Percentiles rank a stretch among this genome's conserved stretches.
Evolutionary conservation across 352 stramenopile genomes (phyloP).

Genomic region (Phytophthora chlamydospora): DNA sequence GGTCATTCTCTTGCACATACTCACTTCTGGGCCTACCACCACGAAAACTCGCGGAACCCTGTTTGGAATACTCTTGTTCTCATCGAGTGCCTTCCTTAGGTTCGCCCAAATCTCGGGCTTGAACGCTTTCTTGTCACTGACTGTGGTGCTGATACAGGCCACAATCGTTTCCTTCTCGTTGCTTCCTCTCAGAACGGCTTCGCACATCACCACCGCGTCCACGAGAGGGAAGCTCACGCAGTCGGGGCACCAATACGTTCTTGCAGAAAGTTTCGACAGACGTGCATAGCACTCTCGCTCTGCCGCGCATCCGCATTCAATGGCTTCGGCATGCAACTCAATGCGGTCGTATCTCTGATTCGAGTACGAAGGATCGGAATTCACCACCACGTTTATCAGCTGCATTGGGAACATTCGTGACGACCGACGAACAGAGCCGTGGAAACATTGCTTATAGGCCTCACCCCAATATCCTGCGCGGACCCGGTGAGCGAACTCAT

Average conservation of each 20-base stretch:
- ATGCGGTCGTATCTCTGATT: slow-evolving; percentile 38
- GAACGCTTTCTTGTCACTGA: slow-evolving; percentile 25
- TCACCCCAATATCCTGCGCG: slow-evolving; percentile 21
- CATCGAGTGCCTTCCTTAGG: slow-evolving; percentile 27
- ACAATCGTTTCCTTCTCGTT: slow-evolving; percentile 29
- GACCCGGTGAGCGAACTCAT: slow-evolving; percentile 21
- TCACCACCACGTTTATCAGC: slow-evolving; percentile 31
- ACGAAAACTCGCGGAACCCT: slow-evolving; percentile 29
- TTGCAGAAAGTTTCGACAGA: slow-evolving; percentile 10
- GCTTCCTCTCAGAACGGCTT: slow-evolving; percentile 25
- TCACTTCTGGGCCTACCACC: slow-evolving; percentile 26
- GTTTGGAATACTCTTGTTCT: slow-evolving; percentile 10
- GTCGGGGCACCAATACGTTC: slow-evolving; percentile 27
- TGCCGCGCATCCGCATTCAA: slow-evolving; percentile 13
- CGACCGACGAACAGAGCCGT: slow-evolving; percentile 21
- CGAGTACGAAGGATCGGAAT: slow-evolving; percentile 26
- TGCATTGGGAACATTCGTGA: slow-evolving; percentile 17
- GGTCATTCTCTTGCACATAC: slow-evolving; percentile 25
- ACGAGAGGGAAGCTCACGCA: slow-evolving; percentile 21
- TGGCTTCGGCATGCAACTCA: slow-evolving; percentile 12
- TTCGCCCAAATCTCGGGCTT: slow-evolving; percentile 14
- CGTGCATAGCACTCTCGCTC: slow-evolving; percentile 23
- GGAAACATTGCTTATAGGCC: slow-evolving; percentile 29
- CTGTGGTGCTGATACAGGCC: slow-evolving; percentile 23
- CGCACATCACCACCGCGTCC: slow-evolving; percentile 30